Conservation (phyloP, 2,329 filamentous ascomycete species). For the Penicillium sp. region DNA sequence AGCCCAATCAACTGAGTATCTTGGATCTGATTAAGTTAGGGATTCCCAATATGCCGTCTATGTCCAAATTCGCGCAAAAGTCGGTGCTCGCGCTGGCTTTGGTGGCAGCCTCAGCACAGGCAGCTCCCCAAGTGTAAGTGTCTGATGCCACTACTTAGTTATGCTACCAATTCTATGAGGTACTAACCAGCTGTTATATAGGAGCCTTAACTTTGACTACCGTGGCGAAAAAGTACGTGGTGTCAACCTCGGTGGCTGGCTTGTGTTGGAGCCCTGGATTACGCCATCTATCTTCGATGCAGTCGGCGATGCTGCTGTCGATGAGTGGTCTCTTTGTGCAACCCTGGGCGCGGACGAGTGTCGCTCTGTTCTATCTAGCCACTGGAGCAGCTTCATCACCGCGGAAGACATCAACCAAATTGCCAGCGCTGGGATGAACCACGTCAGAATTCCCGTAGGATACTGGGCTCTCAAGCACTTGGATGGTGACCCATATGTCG, state of each 20-base stretch:
- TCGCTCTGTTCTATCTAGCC: slow-evolving; percentile 48
- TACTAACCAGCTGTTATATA: slow-evolving; percentile 12
- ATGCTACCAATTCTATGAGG: not conserved
- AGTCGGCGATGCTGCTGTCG: slow-evolving; percentile 51
- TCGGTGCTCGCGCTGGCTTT: slow-evolving; percentile 29
- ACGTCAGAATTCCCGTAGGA: slow-evolving; percentile 64
- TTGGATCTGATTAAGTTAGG: slow-evolving; percentile 31
- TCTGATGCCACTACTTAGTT: not conserved
- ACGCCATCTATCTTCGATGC: slow-evolving; percentile 60
- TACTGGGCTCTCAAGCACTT: slow-evolving; percentile 62
- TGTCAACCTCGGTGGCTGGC: slow-evolving; percentile 66
- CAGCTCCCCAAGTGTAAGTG: slow-evolving; percentile 29
- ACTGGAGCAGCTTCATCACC: slow-evolving; percentile 61
- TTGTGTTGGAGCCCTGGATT: slow-evolving; percentile 64
- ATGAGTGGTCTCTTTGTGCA: slow-evolving; percentile 57
- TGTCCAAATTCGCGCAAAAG: slow-evolving; percentile 23
- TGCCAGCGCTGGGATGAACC: slow-evolving; percentile 58
- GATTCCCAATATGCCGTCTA: slow-evolving; percentile 27
- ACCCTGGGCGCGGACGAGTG: slow-evolving; percentile 52
- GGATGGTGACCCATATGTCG: slow-evolving; percentile 59
- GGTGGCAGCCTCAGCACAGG: slow-evolving; percentile 24
- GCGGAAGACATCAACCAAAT: slow-evolving; percentile 57
- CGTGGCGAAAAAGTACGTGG: slow-evolving; percentile 58
- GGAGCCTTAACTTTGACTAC: slow-evolving; percentile 51
- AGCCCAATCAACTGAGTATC: slow-evolving; percentile 23